Base-by-base conservation (phyloP, 2,329 filamentous ascomycete species). In the Alternaria alternata region DNA sequence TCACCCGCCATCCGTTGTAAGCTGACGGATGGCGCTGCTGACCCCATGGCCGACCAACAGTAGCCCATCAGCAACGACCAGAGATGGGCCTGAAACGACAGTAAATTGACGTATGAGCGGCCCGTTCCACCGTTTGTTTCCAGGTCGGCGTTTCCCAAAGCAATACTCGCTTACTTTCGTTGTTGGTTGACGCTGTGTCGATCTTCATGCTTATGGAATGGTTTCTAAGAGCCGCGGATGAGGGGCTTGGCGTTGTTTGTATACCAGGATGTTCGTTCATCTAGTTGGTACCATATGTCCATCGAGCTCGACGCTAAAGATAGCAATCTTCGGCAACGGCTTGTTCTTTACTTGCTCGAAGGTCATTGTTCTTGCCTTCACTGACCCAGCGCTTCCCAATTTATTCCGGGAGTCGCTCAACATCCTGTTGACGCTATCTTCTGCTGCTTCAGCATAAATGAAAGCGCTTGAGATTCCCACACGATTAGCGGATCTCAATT, bases 261-360 rank as follows among this genome's bases (percentile, higher is more conserved):
- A 8, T 24, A 32, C 9, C 7, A 48, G 3, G 1, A 34, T 14
- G 18, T 14, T 48, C 18, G 44, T 6, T 22, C n/a, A 48, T 7
- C 14, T 14, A 9, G 1, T 34, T 34, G 28, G 11, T 22, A 22
- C 36, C 30, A 12, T n/a, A 48, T 20, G 12, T 36, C 28, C 18
- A 34, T 7, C 30, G 1, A 55, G 1, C 4, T 32, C 42, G 20
- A 3, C 30, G 20, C 61, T 60, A 71, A 73, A 32, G 26, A 54
- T 43, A 34, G 68, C 70, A 54, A 75, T 74, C 41, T 57, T 64
- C 16, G 69, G 69, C 39, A 75, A 57, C 14, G 71, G 72, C 38
- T 74, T 74, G 36, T 75, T 74, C 57, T 72, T 75, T 36, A 70
- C 46, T 18, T 73, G 63, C 3, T 73, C 65, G 38, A 60, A 68